Base-by-base conservation (phyloP, 768 basidiomycete genomes). In the Albatrellus ellisii region DNA sequence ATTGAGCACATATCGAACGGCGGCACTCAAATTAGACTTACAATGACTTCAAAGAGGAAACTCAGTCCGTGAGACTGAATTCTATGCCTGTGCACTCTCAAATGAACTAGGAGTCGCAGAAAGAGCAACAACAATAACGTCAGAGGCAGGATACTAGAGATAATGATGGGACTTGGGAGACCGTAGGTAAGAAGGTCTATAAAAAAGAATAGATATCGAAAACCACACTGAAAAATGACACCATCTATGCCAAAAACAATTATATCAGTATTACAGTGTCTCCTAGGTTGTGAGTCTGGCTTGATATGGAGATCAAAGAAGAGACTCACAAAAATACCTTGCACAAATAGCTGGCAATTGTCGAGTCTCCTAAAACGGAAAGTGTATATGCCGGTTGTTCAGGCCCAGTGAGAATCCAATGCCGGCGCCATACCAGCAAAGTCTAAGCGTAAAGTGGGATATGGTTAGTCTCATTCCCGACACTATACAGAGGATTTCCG, bases 21-120 rank as follows among this genome's bases (percentile, higher is more conserved):
- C 0, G 21, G 7, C 6, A 24, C 14, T 26, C 15, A 36, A 21
- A 48, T 17, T 12, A 25, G 15, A 48, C 87, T 49, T 61, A 92
- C 88, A 41, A 95, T 63, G 38, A 92, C 85, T 64, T 85, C 82
- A 70, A 95, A 95, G 48, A 88, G 64, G 64, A 94, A 94, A 70
- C 98, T 15, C 95, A 69, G 1, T 77, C 79, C 92, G 95, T 95
- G 54, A 99, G 61, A 39, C 81, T 85, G 4, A 95, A 70, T 52
- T 99, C 94, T 31, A 98, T 62, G 1, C 77, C 80, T 0, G 79
- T 85, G 26, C 70, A 69, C 50, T 28, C 94, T 71, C 45, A 98
- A 59, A 12, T 98, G 52, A 54, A 90, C 84, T 70, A 79, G 75
- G 1, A 99, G 67, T 6, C 98, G 66, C 77, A 91, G 75, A 78